These are phyloP conservation scores for Aurinia saxatilis DNA, from an alignment of 345 rosid species.

Conservation along the genomic window DNA sequence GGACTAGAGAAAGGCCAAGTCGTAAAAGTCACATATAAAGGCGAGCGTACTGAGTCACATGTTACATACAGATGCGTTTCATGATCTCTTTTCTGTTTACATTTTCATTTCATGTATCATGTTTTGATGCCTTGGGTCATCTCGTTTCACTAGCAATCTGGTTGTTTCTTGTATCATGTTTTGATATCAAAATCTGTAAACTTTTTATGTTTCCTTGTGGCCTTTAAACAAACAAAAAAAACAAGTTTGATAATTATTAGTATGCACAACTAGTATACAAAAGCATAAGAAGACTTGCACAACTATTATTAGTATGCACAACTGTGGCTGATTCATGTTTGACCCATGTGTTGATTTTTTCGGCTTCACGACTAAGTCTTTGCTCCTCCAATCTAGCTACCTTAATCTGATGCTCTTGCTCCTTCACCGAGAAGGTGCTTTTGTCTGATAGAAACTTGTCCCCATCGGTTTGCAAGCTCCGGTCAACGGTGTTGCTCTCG, in stretches of 20 bases:
- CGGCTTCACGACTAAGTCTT: conserved; percentile 26
- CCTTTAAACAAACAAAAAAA: neutral
- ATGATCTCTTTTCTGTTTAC: conserved; percentile 14
- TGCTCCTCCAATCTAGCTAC: conserved; percentile 12
- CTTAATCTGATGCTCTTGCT: conserved; percentile 22
- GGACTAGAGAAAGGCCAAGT: conserved; percentile 74
- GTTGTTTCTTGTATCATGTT: neutral
- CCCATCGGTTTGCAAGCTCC: conserved; percentile 10
- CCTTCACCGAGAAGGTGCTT: conserved; percentile 20
- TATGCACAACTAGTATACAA: neutral
- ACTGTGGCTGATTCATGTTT: conserved; percentile 23
- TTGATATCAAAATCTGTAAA: conserved; percentile 5
- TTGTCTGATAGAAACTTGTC: conserved; percentile 15
- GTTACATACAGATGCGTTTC: conserved; percentile 50
- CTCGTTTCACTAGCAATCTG: too few species aligned
- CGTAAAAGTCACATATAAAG: conserved; percentile 45
- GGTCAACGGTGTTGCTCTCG: neutral
- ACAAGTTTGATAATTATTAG: neutral
- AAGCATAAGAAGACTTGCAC: neutral
- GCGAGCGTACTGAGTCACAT: conserved; percentile 36
- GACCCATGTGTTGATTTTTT: conserved; percentile 21
- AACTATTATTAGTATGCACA: neutral
- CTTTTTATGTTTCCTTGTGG: neutral
- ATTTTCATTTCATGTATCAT: neutral
- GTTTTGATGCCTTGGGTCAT: neutral